Evolutionary conservation across 192 early-diverging fungal genomes (phyloP).

Genomic region (Lunasporangiospora selenospora): DNA sequence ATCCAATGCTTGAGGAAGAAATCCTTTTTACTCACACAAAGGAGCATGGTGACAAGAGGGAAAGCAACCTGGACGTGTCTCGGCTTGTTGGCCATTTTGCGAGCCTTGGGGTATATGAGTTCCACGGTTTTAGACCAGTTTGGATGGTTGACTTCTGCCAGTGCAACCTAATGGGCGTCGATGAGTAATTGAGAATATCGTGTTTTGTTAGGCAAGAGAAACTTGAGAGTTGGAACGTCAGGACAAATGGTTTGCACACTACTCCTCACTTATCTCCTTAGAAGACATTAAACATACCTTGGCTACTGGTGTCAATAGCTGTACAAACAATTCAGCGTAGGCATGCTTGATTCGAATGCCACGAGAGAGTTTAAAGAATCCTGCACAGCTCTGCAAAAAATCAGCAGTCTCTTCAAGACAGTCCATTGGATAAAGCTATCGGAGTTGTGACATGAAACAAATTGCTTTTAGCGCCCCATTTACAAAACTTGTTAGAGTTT

Average conservation of each 20-base stretch:
- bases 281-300: slow-evolving; percentile 52
- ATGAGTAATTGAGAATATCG: no score
- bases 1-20: slow-evolving; percentile 87
- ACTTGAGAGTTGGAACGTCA: no score
- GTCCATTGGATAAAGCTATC: slow-evolving; percentile 90
- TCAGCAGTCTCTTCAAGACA: slow-evolving; percentile 94
- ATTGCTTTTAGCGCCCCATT: neutral
- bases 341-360: slow-evolving; percentile 87
- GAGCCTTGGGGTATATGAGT: slow-evolving; percentile 85
- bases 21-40: slow-evolving; percentile 91
- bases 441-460: neutral
- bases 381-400: slow-evolving; percentile 89
- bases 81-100: slow-evolving; percentile 90
- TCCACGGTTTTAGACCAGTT: slow-evolving; percentile 94
- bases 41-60: slow-evolving; percentile 85
- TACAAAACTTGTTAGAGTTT: neutral
- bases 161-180: slow-evolving; percentile 77
- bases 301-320: slow-evolving; percentile 90
- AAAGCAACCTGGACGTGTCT: slow-evolving; percentile 79
- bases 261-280: neutral
- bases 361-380: slow-evolving; percentile 86
- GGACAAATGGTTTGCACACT: neutral
- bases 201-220: no score
- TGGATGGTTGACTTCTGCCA: slow-evolving; percentile 94
- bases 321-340: slow-evolving; percentile 89